Evolutionary conservation across 1,139 yeast genomes (phyloP).

Genomic region (Hansenula lynferdii): DNA sequence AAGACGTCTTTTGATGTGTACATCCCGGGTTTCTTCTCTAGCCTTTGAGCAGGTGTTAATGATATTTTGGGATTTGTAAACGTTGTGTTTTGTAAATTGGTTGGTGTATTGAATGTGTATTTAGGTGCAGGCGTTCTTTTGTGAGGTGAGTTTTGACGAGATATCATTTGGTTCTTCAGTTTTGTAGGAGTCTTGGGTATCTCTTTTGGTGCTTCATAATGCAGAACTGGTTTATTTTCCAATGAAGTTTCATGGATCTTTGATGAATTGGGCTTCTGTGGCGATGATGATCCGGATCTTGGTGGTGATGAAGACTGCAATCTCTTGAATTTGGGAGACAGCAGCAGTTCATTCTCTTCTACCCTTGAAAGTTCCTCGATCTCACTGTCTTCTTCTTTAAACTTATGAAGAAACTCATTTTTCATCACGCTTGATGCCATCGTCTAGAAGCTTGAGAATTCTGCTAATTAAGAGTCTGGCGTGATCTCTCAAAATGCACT

Average conservation of each 20-base stretch:
- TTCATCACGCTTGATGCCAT: constrained; percentile 12
- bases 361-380: constrained; percentile 17
- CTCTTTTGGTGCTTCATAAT: constrained; percentile 8
- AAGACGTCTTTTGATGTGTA: constrained; percentile 31
- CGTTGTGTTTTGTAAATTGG: constrained; percentile 6
- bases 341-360: constrained; percentile 21
- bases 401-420: constrained; percentile 16
- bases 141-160: neutral
- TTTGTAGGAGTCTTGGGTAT: constrained; percentile 19
- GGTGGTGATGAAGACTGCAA: constrained; percentile 21
- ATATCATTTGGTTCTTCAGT: no score
- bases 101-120: constrained; percentile 9
- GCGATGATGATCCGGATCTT: constrained; percentile 18
- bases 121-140: constrained; percentile 6
- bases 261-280: constrained; percentile 9
- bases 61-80: constrained; percentile 27
- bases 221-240: constrained; percentile 19
- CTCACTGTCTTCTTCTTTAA: constrained; percentile 19
- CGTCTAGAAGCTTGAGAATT: no score
- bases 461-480: no score
- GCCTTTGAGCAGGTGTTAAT: constrained; percentile 49
- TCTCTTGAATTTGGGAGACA: constrained; percentile 21
- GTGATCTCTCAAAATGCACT: no score
- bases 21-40: constrained; percentile 38
- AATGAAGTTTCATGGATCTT: constrained; percentile 8